Conservation (phyloP, 1,139 yeast species). For the Suhomyces bolitotheri region DNA sequence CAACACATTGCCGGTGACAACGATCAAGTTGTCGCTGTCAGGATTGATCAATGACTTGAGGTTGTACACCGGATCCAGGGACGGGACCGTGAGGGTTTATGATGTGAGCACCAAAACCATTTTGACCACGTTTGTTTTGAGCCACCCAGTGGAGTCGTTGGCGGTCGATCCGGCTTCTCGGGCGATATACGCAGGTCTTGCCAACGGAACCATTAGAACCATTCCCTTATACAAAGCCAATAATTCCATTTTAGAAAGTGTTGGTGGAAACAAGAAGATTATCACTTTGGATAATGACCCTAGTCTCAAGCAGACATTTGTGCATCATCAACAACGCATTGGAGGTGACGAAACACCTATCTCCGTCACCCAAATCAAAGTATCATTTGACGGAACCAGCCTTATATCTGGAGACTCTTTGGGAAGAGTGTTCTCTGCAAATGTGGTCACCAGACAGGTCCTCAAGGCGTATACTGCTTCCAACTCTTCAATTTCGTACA, state of each 20-base stretch:
- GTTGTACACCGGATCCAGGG: constrained; percentile 70
- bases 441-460: constrained; percentile 76
- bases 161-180: constrained; percentile 84
- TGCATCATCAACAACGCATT: constrained; percentile 50
- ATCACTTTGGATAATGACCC: constrained; percentile 53
- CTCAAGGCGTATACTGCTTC: constrained; percentile 63
- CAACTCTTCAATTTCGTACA: constrained; percentile 36
- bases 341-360: constrained; percentile 14
- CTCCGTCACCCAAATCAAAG: constrained; percentile 50
- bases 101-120: constrained; percentile 46
- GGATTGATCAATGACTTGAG: constrained; percentile 62
- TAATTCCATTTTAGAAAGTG: constrained; percentile 48
- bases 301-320: constrained; percentile 53
- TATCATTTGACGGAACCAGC: constrained; percentile 76
- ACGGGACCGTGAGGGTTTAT: constrained; percentile 72
- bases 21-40: constrained; percentile 46
- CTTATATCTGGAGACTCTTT: constrained; percentile 71
- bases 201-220: constrained; percentile 59
- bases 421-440: constrained; percentile 72
- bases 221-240: constrained; percentile 58
- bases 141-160: constrained; percentile 56
- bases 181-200: constrained; percentile 67
- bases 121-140: constrained; percentile 70
- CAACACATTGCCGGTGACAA: constrained; percentile 76
- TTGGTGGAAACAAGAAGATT: constrained; percentile 57